A percentile compares a stretch with the other conserved stretches of the same genome.
These are phyloP conservation scores for Coemansia sp. DNA, from an alignment of 192 early-diverging fungal species.

Conservation along the genomic window DNA sequence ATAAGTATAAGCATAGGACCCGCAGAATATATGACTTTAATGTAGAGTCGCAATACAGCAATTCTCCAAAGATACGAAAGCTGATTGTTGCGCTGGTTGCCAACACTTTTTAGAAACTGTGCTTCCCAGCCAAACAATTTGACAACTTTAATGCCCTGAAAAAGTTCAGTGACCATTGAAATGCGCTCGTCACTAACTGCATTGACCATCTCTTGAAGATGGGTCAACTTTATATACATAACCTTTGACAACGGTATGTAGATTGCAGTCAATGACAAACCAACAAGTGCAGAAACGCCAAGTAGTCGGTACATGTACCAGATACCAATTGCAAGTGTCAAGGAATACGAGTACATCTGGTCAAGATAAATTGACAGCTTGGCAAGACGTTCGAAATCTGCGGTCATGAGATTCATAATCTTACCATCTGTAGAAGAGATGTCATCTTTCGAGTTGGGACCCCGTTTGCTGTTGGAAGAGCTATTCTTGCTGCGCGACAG, in stretches of 20 bases:
- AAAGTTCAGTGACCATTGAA: constrained; percentile 71
- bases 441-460: constrained; percentile 17
- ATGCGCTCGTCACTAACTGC: constrained; percentile 65
- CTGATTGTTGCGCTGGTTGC: constrained; percentile 59
- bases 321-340: constrained; percentile 71
- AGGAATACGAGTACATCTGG: constrained; percentile 63
- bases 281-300: constrained; percentile 79
- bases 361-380: constrained; percentile 60
- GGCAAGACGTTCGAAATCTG: constrained; percentile 65
- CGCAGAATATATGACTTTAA: constrained; percentile 24
- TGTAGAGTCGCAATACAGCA: constrained; percentile 50
- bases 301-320: constrained; percentile 73
- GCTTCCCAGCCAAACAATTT: constrained; percentile 83
- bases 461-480: constrained; percentile 20
- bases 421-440: constrained; percentile 57
- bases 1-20: constrained; percentile 49
- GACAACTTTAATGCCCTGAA: constrained; percentile 84
- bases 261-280: constrained; percentile 65
- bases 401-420: constrained; percentile 69
- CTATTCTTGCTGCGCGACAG: constrained; percentile 57
- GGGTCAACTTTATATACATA: constrained; percentile 47
- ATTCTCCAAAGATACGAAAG: constrained; percentile 50
- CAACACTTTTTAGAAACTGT: constrained; percentile 66
- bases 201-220: neutral
- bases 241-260: constrained; percentile 61